Evolutionary conservation across 805 yeast species (phyloP), one percentile per base, ranked within the genome.

Genomic region (Kurtzmaniella fragi): DNA sequence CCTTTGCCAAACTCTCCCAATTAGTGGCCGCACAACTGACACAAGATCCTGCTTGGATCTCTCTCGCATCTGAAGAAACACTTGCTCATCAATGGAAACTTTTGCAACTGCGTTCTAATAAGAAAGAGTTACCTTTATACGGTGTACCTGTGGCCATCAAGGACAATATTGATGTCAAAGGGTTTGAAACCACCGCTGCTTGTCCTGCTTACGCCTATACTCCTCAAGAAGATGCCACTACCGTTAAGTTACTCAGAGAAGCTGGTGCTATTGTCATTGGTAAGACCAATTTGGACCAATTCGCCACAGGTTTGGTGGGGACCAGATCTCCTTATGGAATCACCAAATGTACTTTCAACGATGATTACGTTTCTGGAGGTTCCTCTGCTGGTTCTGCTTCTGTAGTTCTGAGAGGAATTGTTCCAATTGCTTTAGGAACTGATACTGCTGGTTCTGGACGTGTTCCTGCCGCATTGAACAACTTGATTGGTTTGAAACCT

Each of bases 401-500:
- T 11, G 90, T 82, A 16, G 97, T 89, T 14, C 91, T 89, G 15
- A 75, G 89, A 49, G 98, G 98, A 42, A 70, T 81, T 35, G 96
- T 87, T 13, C 96, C 98, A 27, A 54, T 91, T 35, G 75, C 96
- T 1, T 70, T 91, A 50, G 97, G 97, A 28, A 93, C 98, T 5
- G 99, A 91, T 58, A 91, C 99, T 28, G 99, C 99, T 8, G 99
- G 99, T 16, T 87, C 96, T 5, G 97, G 97, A 31, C 78, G 99
- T 54, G 99, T 91, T 26, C 99, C 99, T 20, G 98, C 98, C 17
- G 91, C 89, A 25, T 71, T 91, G 48, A 91, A 91, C 73, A 93
- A 93, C 62, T 65, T 89, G 50, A 76, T 91, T 47, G 98, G 98
- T 15, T 75, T 93, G 48, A 91, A 91, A 62, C 98, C 99, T 29